A percentile compares a stretch with the other conserved stretches of the same genome.
Conservation (phyloP, 371 early-diverging fungal genomes). For the Mucor piriformis region DNA sequence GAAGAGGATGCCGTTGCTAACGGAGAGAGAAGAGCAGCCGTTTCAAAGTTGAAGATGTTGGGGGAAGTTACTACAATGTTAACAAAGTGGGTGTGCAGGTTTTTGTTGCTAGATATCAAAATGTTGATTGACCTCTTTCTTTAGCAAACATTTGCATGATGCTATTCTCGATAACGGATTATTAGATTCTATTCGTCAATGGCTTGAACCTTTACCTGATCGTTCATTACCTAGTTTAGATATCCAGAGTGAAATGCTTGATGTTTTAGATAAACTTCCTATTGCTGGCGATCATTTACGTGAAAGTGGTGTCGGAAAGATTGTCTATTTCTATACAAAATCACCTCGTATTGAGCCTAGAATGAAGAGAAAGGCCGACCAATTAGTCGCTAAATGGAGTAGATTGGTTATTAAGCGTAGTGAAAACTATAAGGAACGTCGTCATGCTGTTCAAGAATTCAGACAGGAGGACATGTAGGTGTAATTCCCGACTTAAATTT, state of each 20-base stretch:
- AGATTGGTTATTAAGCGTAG: conserved; percentile 83
- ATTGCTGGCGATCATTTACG: conserved; percentile 88
- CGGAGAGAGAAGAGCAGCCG: conserved; percentile 72
- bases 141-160: conserved; percentile 65
- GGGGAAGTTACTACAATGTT: conserved; percentile 68
- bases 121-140: neutral
- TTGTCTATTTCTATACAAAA: conserved; percentile 93
- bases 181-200: conserved; percentile 83
- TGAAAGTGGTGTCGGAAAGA: conserved; percentile 89
- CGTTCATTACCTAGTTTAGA: conserved; percentile 92
- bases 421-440: conserved; percentile 75
- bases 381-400: conserved; percentile 87
- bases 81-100: conserved; percentile 57
- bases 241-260: conserved; percentile 86
- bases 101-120: neutral
- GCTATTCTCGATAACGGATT: conserved; percentile 87
- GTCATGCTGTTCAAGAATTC: conserved; percentile 39
- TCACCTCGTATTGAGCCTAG: conserved; percentile 80
- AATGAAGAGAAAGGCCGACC: conserved; percentile 79
- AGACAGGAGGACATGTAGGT: conserved; percentile 47
- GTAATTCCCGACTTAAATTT: neutral
- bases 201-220: conserved; percentile 98
- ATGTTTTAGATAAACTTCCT: conserved; percentile 74
- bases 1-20: conserved; percentile 80
- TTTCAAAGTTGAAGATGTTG: conserved; percentile 85